Evolutionary conservation across 305 asterid species (phyloP).

Genomic region (Vinca major): DNA sequence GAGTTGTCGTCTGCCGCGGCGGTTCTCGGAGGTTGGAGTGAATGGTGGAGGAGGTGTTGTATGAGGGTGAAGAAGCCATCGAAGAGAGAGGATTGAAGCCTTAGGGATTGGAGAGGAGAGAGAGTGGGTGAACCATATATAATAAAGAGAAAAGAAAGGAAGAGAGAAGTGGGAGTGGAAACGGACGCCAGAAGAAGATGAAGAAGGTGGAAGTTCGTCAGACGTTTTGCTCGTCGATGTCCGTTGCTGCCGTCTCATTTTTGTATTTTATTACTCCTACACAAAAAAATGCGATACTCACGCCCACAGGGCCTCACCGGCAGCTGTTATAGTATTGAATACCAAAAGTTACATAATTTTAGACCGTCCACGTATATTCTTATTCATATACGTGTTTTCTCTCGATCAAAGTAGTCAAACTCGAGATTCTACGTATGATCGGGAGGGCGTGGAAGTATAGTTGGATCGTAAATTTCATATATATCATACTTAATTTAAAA

Average conservation of each 20-base stretch:
- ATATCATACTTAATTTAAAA: too few relatives aligned
- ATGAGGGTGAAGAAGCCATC: constrained; percentile 11
- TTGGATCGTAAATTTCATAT: too few relatives aligned
- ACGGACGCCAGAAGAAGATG: constrained; percentile 11
- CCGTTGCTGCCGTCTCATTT: constrained; percentile 2
- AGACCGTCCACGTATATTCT: too few relatives aligned
- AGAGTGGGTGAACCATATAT: neutral
- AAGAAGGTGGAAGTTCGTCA: neutral
- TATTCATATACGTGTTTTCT: too few relatives aligned
- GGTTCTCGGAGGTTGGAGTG: neutral
- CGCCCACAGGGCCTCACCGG: too few relatives aligned
- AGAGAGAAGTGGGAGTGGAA: neutral
- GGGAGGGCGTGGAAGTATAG: too few relatives aligned
- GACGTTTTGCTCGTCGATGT: constrained; percentile 1
- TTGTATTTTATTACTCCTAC: neutral
- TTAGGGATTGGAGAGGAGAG: neutral
- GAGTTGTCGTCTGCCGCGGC: neutral
- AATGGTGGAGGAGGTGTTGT: neutral
- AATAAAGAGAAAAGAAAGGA: too few relatives aligned
- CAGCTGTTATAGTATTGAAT: too few relatives aligned
- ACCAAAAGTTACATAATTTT: too few relatives aligned
- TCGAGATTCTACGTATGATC: too few relatives aligned
- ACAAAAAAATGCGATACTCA: too few relatives aligned
- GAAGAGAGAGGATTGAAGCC: neutral
- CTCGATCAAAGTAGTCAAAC: too few relatives aligned